Percentiles rank a stretch among this genome's conserved stretches.
phyloP scores from a whole-genome alignment of 495 filamentous ascomycete genomes.

The Penicillium simplicissimum region DNA sequence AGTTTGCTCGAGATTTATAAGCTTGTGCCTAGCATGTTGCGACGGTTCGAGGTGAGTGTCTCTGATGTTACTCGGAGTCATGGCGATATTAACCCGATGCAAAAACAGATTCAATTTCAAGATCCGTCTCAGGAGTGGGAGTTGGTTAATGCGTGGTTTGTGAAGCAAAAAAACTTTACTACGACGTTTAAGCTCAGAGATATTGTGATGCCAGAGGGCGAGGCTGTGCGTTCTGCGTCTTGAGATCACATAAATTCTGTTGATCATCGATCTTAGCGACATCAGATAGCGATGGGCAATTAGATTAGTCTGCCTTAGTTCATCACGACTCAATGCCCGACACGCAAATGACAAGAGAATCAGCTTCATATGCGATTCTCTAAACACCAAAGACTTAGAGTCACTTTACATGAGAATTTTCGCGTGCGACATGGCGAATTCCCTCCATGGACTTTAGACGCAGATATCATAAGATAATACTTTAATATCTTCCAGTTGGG shows the following conservation, averaged over 20 bases:
- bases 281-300: too few relatives aligned
- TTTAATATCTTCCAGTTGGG: too few relatives aligned
- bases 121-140: constrained; percentile 27
- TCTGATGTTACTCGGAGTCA: background rate
- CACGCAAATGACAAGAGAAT: too few relatives aligned
- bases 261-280: background rate
- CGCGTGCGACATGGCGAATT: too few relatives aligned
- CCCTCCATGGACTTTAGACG: too few relatives aligned
- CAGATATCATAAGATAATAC: too few relatives aligned
- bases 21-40: constrained; percentile 24
- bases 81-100: background rate
- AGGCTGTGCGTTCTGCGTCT: background rate
- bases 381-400: too few relatives aligned
- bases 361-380: too few relatives aligned
- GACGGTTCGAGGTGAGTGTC: constrained; percentile 19
- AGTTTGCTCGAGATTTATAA: constrained; percentile 36
- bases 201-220: constrained; percentile 9
- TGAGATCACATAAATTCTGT: background rate
- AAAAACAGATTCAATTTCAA: constrained; percentile 31
- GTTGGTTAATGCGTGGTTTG: constrained; percentile 23
- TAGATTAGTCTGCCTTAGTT: background rate
- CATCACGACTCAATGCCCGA: too few relatives aligned
- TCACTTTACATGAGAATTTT: too few relatives aligned
- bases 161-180: constrained; percentile 20
- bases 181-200: constrained; percentile 15